Base-by-base conservation (phyloP, 108 stramenopile species). In the Nannochloropsis salina region DNA sequence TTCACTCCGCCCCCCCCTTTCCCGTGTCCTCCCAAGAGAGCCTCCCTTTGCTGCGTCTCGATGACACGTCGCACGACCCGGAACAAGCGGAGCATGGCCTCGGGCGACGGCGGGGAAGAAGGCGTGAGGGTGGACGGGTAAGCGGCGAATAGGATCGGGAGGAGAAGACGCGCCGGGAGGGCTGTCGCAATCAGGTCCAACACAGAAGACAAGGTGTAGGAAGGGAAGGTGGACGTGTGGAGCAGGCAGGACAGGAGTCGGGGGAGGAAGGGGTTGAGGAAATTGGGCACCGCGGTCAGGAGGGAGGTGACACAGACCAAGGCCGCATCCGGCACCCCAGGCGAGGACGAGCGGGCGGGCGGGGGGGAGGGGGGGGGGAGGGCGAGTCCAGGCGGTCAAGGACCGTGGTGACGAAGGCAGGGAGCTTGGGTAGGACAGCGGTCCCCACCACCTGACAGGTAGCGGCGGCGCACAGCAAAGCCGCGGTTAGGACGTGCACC, bases 241-340 rank as follows among this genome's bases (percentile, higher is more conserved):
- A 51, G 47, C 12, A 51, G 47, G 12, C 12, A 51, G 47, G 10
- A 0, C 0, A 51, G 47, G 47, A 51, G 47, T 1, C 47, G 47
- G 47, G 47, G 47, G 47, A 51, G 47, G 47, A 51, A 51, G 47
- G 47, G 47, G 47, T 51, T 51, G 47, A 51, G 47, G 15, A 51
- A 51, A 15, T 51, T 51, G 47, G 47, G 47, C 47, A 51, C 47
- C 0, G 47, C 10, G 47, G 47, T 51, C 15, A 51, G 47, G 47
- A 51, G 47, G 47, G 47, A 51, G 47, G 47, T 51, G 10, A 51
- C 47, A 15, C 47, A 51, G 47, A 51, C 47, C 47, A 51, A 15
- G 47, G 47, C 47, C 1, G 47, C 47, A 15, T 51, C 47, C 10
- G 15, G 47, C 12, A 15, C 12, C 12, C 47, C 1, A 15, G 47